These are phyloP conservation scores for Marchantia polymorpha DNA, from an alignment of 225 moss, liverwort and hornwort genomes.

Conservation along the genomic window DNA sequence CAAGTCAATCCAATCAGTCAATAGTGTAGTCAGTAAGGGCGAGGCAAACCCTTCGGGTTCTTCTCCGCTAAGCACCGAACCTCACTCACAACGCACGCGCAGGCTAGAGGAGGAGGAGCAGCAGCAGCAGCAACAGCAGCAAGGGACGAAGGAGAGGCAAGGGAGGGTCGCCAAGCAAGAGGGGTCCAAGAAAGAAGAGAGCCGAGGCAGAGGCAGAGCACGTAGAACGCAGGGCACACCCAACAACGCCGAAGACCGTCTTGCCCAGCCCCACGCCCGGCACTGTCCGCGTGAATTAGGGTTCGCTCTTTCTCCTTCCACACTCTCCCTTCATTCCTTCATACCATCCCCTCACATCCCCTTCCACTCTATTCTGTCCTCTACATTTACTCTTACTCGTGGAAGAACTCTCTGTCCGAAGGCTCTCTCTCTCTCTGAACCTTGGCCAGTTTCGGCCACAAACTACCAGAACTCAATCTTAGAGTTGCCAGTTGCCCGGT, in stretches of 20 bases:
- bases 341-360: too few relatives aligned
- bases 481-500: background rate
- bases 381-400: too few relatives aligned
- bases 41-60: background rate
- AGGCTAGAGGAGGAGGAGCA: background rate
- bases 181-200: background rate
- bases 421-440: background rate
- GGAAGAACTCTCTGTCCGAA: background rate
- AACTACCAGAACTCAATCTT: background rate
- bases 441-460: background rate
- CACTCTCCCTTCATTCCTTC: background rate
- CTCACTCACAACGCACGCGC: background rate
- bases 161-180: too few relatives aligned
- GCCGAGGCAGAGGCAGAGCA: background rate
- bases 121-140: too few relatives aligned
- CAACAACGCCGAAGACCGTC: background rate
- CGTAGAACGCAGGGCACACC: background rate
- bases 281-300: conserved; percentile 5
- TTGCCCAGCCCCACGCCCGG: background rate
- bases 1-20: background rate
- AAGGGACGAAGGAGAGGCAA: too few relatives aligned
- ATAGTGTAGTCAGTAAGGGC: background rate
- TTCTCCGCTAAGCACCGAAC: background rate
- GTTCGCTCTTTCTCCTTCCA: background rate
- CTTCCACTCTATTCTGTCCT: too few relatives aligned